Evolutionary conservation across 2,329 filamentous ascomycete genomes (phyloP), one percentile per base, ranked within the genome.

Genomic region (Chlorencoelia australis): DNA sequence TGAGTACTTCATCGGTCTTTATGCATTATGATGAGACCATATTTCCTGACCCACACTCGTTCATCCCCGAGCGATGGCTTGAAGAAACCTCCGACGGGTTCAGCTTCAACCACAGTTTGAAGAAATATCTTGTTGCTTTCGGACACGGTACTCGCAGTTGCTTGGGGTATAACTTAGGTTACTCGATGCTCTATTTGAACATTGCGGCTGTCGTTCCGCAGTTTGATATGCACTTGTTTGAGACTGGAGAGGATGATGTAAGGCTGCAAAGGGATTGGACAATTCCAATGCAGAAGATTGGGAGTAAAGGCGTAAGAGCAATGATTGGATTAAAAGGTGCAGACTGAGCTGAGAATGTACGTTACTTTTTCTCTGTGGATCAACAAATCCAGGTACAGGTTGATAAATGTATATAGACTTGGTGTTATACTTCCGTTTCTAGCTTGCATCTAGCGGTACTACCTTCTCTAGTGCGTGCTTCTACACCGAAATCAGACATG

Each of bases 71-170:
- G 26, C 56, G 64, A 3, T 68, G 59, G 56, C 42, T 66, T 4
- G 58, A 58, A 19, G 18, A 21, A 13, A 21, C 30, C 29, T 8
- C 21, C 22, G 30, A 19, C 13, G n/a, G 52, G 52, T 4, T 56
- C n/a, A n/a, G n/a, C n/a, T n/a, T n/a, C n/a, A n/a, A n/a, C n/a
- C n/a, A 55, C 28, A 45, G 51, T 1, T 39, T 64, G 0, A 57
- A 64, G 18, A 53, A 53, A n/a, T 57, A 55, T 26, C 54, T 67
- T 28, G 50, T 66, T 10, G 37, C 61, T 2, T 68, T 68, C 42
- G 59, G 57, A 3, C 63, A 59, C 32, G 65, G 63, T 2, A 53
- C 55, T 4, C 47, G 65, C 10, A 51, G 51, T n/a, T 68, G 66
- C 37, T 49, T 68, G 4, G 65, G 66, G 3, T 46, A 47, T 4